phyloP scores from a whole-genome alignment of 768 basidiomycete species.

The Amanita polypyramis region DNA sequence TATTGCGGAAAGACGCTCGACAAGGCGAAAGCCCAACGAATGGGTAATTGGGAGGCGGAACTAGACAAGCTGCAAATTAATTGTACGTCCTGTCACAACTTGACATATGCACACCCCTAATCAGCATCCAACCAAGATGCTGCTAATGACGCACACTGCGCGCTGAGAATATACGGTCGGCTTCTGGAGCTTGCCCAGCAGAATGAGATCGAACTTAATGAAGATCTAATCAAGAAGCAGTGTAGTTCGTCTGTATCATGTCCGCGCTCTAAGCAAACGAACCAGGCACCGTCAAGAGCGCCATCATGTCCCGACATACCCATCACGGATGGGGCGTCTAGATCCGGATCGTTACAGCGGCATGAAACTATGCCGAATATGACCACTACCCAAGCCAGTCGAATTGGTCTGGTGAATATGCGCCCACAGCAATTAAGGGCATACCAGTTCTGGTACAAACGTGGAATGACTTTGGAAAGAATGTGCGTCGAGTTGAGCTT shows the following conservation, averaged over 20 bases:
- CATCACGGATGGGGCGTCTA: not conserved
- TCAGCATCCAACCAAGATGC: slow-evolving; percentile 17
- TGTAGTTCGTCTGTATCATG: not conserved
- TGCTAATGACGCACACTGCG: slow-evolving; percentile 27
- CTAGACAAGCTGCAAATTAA: slow-evolving; percentile 16
- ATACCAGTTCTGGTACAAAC: slow-evolving; percentile 22
- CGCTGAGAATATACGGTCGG: slow-evolving; percentile 19
- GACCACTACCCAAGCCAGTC: not conserved
- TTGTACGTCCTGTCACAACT: slow-evolving; percentile 14
- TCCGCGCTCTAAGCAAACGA: not conserved
- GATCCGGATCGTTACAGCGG: not conserved
- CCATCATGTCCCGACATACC: not conserved
- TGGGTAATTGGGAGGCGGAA: slow-evolving; percentile 24
- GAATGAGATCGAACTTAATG: slow-evolving; percentile 11
- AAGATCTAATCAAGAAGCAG: not conserved
- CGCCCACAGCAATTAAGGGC: slow-evolving; percentile 21
- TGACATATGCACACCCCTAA: not conserved
- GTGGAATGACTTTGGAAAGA: slow-evolving; percentile 15
- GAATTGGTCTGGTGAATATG: slow-evolving; percentile 5
- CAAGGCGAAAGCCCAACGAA: slow-evolving; percentile 19
- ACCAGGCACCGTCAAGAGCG: not conserved
- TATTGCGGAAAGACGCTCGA: slow-evolving; percentile 21
- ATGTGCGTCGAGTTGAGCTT: slow-evolving; percentile 20
- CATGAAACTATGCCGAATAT: not conserved
- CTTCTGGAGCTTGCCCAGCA: slow-evolving; percentile 18